These are phyloP conservation scores for Acrocalymma vagum DNA, from an alignment of 2,329 filamentous ascomycete genomes.

Conservation along the genomic window DNA sequence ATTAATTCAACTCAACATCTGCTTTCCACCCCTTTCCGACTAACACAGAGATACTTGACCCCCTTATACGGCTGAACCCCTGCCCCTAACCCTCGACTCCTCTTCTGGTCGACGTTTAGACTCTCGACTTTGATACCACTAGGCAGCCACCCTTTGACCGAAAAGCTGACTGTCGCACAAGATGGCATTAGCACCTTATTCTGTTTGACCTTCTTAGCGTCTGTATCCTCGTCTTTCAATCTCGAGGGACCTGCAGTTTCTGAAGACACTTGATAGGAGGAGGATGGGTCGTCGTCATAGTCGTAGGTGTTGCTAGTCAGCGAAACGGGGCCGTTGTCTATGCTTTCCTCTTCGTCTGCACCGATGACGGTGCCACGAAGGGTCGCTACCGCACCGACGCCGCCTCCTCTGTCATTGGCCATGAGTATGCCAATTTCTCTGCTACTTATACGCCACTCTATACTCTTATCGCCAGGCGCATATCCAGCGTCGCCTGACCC, in stretches of 20 bases:
- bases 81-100: constrained; percentile 85
- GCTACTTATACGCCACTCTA: constrained; percentile 85
- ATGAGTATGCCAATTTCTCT: constrained; percentile 71
- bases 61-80: constrained; percentile 96
- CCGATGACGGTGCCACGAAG: constrained; percentile 85
- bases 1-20: too few species aligned
- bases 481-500: constrained; percentile 86
- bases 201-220: constrained; percentile 67
- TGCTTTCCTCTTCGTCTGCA: constrained; percentile 53
- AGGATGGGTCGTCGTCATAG: constrained; percentile 39
- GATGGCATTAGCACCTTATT: constrained; percentile 59
- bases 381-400: constrained; percentile 72
- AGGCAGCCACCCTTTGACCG: constrained; percentile 69
- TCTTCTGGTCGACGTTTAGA: constrained; percentile 72
- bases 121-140: constrained; percentile 71
- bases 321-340: constrained; percentile 43
- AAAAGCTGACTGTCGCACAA: constrained; percentile 57
- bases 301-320: constrained; percentile 36
- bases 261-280: constrained; percentile 43
- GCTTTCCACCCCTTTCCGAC: constrained; percentile 62
- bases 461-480: constrained; percentile 72
- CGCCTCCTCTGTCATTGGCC: constrained; percentile 47
- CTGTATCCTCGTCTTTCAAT: constrained; percentile 30
- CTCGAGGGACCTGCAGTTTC: constrained; percentile 17
- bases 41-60: constrained; percentile 91